Base-by-base conservation (phyloP, 2,329 filamentous ascomycete species). In the Phyllosticta ampelicida region DNA sequence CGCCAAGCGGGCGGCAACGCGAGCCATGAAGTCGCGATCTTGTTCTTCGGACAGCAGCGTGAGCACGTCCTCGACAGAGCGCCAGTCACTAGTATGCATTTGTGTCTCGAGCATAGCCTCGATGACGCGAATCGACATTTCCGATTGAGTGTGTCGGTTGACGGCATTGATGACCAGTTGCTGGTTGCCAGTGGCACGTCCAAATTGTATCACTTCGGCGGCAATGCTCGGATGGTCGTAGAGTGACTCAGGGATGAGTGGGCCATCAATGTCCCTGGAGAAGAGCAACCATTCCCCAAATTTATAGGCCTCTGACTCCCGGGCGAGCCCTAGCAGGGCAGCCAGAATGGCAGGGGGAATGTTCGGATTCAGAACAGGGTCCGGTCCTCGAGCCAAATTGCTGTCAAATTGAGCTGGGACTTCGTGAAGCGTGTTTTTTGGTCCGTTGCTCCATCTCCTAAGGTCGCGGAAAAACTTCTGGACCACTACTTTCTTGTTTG, bases 201-300 rank as follows among this genome's bases (percentile, higher is more conserved):
- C 81, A 63, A 81, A 83, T 18, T 78, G 75, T 30, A 83, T 71
- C 26, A 85, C 69, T 0, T 80, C 75, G 11, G 80, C 76, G 2
- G 77, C 74, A 21, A 85, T 69, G 53, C 70, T 69, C 28, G 74
- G 74, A 61, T 80, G 69, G 2, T 64, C 65, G 62, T 81, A 83
- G 23, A 75, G 62, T 19, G 65, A 64, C 11, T 65, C 63, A 20
- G 74, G 68, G 21, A 84, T 80, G 2, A 79, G 61, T n/a, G 80
- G 78, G 0, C 78, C 80, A 62, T 83, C 80, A 13, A 80, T 62
- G 61, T 81, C 80, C 9, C 74, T 64, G 0, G 75, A 77, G 57
- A 77, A 75, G 1, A 84, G 68, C 11, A 85, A 68, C 76, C 77
- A 82, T 29, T 75, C 71, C 3, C 78, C 80, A 56, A 84, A 71